Evolutionary conservation across 352 stramenopile genomes (phyloP), one percentile per base, ranked within the genome.

Genomic region (Phytophthora pistaciae): DNA sequence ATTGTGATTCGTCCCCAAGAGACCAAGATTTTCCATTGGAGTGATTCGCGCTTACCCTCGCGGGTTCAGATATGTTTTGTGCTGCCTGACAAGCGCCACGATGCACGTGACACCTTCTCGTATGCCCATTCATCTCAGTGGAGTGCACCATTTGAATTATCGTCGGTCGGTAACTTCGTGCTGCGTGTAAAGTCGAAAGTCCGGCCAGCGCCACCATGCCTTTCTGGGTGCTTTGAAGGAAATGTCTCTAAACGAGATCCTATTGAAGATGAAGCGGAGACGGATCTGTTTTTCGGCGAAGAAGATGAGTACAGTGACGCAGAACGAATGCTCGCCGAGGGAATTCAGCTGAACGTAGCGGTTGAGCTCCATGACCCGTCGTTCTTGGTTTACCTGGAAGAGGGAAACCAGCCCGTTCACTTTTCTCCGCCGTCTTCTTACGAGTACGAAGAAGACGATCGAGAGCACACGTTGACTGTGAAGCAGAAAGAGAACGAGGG

Each of bases 301-400:
- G 71, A 73, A 49, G 71, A 85, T 36, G 79, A 86, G 5, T 75
- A 73, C 16, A 52, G 60, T 60, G 72, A 80, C 29, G 75, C 72
- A 36, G 73, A 84, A 58, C 64, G 68, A 11, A 78, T 82, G 68
- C 78, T 81, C 4, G 58, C 64, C 7, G 61, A 77, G 0, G 79
- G 77, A 16, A 78, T 88, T 63, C 79, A 84, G 70, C 74, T 96
- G n/a, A 88, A 94, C 44, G 89, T 94, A 4, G 82, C 81, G 0
- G 83, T 96, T 2, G 87, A 96, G 55, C 73, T 96, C 13, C 89
- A 96, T 52, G 89, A 96, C 29, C 89, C 89, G 27, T 91, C 87
- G 7, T 86, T 92, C 49, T 79, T 91, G 38, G 77, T 92, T 20
- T 89, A 88, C 55, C 63, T 92, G 38, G 78, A 87, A 46, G 79